Evolutionary conservation across 768 basidiomycete species (phyloP), one percentile per base, ranked within the genome.

Genomic region (Boletales sp.): DNA sequence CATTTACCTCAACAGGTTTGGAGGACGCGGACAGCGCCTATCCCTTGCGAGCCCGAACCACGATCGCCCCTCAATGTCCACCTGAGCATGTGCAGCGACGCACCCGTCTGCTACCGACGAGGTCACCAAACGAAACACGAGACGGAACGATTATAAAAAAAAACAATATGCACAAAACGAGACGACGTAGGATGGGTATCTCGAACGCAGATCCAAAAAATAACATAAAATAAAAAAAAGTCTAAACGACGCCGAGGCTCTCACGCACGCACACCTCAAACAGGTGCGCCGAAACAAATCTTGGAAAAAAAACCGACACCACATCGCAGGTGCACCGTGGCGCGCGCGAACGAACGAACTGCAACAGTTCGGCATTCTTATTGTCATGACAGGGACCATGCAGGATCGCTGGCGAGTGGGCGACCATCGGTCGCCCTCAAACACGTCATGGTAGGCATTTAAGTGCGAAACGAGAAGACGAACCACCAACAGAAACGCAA

Each of bases 51-150:
- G 25, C 25, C 36, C 36, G 36, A 37, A 2, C 12, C 36, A 11
- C 36, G 36, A 18, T 17, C 4, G n/a, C n/a, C 36, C 36, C 10
- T 37, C 17, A 8, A 41, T 31, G 31, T 47, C 41, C 36, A 28
- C 19, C 4, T 21, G 35, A 43, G 41, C 60, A 61, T 57, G 54
- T 63, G 60, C 39, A 56, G 36, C 54, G 33, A 19, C 32, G 41
- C 61, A 60, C 44, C 60, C 60, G 60, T 63, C 38, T 54, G 47
- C 60, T 49, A 39, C 60, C 58, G 60, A 54, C 39, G 25, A 28
- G 25, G 25, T 5, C 7, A 5, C 25, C 25, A 28, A 28, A 28
- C 25, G 25, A 28, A 28, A 28, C 25, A 7, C 25, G 25, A 28
- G 25, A 28, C 25, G 25, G 25, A 28, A 28, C 25, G 25, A 28